Evolutionary conservation across 2,329 filamentous ascomycete species (phyloP).

Genomic region (Phialophora expanda): DNA sequence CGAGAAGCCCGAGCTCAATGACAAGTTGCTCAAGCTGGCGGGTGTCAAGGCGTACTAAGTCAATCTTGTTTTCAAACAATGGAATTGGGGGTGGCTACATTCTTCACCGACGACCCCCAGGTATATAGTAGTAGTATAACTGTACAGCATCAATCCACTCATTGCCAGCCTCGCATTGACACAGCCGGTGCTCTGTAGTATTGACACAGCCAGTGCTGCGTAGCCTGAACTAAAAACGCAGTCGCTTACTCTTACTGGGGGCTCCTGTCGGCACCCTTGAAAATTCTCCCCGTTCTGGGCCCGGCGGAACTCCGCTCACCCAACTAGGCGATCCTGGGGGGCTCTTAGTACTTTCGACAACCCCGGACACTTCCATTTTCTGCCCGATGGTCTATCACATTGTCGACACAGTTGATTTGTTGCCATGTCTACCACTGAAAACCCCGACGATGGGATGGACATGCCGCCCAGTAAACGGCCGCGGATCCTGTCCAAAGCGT

Average conservation of each 20-base stretch:
- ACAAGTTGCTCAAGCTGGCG: conserved; percentile 45
- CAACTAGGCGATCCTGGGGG: too few species aligned
- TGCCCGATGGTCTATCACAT: background rate
- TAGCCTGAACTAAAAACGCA: too few species aligned
- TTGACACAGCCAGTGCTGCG: too few species aligned
- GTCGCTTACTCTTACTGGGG: too few species aligned
- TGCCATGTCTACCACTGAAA: conserved; percentile 8
- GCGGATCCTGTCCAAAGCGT: conserved; percentile 23
- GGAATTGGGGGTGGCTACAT: too few species aligned
- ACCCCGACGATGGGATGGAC: conserved; percentile 1
- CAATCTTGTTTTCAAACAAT: too few species aligned
- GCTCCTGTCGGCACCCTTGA: background rate
- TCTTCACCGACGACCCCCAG: background rate
- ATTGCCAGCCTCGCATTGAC: too few species aligned
- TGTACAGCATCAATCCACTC: too few species aligned
- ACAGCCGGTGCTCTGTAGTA: too few species aligned
- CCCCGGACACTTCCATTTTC: background rate
- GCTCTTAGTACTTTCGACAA: background rate
- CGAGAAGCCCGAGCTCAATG: conserved; percentile 47
- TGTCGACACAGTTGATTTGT: background rate
- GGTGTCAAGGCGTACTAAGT: background rate
- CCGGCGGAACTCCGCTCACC: background rate
- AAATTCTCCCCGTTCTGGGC: too few species aligned
- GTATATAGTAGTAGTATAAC: background rate
- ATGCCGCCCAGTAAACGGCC: conserved; percentile 20